These are phyloP conservation scores for Babesia sp. DNA, from an alignment of 169 alveolate genomes.

Conservation along the genomic window DNA sequence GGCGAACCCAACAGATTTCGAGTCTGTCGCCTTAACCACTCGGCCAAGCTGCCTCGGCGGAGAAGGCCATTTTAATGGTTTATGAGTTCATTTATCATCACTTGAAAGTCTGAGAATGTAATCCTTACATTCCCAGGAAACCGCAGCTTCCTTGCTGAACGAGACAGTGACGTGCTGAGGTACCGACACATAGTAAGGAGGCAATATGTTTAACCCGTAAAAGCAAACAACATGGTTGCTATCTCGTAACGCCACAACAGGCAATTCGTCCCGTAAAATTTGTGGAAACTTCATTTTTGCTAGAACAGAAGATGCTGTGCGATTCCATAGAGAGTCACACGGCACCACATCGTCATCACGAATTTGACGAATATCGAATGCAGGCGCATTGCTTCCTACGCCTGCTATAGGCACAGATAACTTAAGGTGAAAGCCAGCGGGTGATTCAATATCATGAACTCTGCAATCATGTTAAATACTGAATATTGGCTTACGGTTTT, in stretches of 20 bases:
- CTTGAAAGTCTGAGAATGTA: not conserved
- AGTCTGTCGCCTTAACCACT: conserved; percentile 87
- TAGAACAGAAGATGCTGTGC: conserved; percentile 30
- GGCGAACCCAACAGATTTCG: conserved; percentile 94
- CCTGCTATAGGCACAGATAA: conserved; percentile 7
- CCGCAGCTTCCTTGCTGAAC: not conserved
- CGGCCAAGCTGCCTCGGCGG: conserved; percentile 83
- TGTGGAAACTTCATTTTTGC: conserved; percentile 34
- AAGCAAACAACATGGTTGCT: conserved; percentile 54
- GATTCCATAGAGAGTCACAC: conserved; percentile 41
- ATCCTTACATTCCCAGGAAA: not conserved
- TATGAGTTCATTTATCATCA: not conserved
- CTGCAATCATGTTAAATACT: not conserved
- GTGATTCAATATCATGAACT: not conserved
- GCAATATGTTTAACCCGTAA: conserved; percentile 52
- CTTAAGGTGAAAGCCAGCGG: conserved; percentile 2
- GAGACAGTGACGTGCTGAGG: conserved; percentile 11
- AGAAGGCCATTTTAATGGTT: conserved; percentile 4
- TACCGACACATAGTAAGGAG: conserved; percentile 39
- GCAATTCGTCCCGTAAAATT: conserved; percentile 48
- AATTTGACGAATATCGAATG: conserved; percentile 52
- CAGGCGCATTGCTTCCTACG: not conserved
- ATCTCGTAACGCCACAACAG: conserved; percentile 46
- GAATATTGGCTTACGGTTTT: not conserved
- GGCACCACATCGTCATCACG: conserved; percentile 54